phyloP scores from a whole-genome alignment of 306 rosid genomes.

The Citrullus amarus region DNA sequence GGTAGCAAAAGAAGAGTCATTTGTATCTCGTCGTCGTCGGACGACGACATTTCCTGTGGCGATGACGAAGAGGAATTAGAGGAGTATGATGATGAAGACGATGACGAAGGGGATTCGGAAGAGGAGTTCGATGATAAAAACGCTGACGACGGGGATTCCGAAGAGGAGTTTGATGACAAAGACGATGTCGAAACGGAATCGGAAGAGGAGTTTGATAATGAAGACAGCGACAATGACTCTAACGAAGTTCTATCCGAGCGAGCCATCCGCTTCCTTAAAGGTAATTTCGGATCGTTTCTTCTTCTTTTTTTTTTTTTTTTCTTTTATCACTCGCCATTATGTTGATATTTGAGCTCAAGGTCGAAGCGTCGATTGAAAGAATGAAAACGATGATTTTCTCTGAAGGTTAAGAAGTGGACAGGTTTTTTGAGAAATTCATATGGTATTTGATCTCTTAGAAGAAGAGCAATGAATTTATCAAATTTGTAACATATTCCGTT shows the following conservation, averaged over 20 bases:
- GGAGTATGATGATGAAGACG: not conserved
- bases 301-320: not conserved
- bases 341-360: not conserved
- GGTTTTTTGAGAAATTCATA: not conserved
- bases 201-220: not conserved
- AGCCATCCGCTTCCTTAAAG: conserved; percentile 34
- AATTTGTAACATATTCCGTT: not conserved
- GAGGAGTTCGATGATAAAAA: not conserved
- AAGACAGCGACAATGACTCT: not conserved
- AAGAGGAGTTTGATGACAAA: not conserved
- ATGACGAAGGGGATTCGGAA: not conserved
- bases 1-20: conserved; percentile 19
- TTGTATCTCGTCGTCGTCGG: conserved; percentile 28
- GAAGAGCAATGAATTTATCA: not conserved
- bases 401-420: not conserved
- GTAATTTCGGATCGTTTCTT: conserved; percentile 16
- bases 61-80: not conserved
- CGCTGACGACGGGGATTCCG: conserved; percentile 10
- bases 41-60: not conserved
- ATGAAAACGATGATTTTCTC: not conserved
- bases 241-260: conserved; percentile 33
- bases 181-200: not conserved
- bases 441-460: not conserved
- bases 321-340: not conserved
- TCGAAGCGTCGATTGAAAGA: not conserved